Conservation (phyloP, 192 early-diverging fungal genomes). For the Diversispora epigaea region DNA sequence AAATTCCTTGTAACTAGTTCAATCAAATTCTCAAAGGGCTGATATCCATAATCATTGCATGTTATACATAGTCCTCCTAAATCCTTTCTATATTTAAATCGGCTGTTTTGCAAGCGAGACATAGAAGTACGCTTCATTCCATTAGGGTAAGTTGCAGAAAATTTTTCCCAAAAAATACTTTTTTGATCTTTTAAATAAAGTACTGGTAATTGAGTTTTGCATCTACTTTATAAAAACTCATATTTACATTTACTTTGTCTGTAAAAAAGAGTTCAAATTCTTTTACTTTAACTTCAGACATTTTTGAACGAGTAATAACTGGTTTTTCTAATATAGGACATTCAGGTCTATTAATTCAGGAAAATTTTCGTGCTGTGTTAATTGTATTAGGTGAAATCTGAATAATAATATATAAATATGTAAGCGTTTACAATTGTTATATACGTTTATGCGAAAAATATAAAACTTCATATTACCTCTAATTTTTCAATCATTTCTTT, state of each 20-base stretch:
- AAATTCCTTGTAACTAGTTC: not conserved
- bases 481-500: not conserved
- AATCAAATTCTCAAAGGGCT: not conserved
- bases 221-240: not conserved
- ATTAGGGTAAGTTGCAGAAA: not conserved
- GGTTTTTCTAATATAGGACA: not conserved
- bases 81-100: not conserved
- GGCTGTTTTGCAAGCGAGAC: not conserved
- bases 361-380: not conserved
- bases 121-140: conserved; percentile 5
- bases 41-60: not conserved
- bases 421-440: too few species aligned
- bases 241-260: not conserved
- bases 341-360: not conserved
- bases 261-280: not conserved
- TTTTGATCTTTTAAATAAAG: conserved; percentile 9
- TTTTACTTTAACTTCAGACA: not conserved
- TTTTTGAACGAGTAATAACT: not conserved
- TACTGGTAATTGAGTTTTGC: conserved; percentile 3
- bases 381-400: not conserved
- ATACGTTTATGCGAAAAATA: too few species aligned
- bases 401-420: too few species aligned
- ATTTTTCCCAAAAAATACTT: not conserved
- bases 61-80: not conserved
- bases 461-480: not conserved